Evolutionary conservation across 2,329 filamentous ascomycete species (phyloP).

Genomic region (Cercospora sp.): DNA sequence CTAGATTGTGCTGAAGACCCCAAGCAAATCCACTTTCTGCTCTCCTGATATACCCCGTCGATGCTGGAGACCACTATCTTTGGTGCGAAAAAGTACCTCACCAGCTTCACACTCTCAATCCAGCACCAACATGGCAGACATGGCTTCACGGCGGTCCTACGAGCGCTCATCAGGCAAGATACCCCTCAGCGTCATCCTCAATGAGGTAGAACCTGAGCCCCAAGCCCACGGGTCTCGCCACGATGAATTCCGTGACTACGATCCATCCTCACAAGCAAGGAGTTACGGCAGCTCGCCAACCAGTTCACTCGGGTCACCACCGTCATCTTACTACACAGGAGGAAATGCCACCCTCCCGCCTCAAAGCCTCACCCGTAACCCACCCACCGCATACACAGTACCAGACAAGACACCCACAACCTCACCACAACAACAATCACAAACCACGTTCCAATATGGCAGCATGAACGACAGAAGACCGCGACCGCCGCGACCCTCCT

Average conservation of each 20-base stretch:
- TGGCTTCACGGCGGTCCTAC: constrained; percentile 9
- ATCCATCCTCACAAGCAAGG: constrained; percentile 8
- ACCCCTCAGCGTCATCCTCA: constrained; percentile 18
- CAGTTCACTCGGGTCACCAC: constrained; percentile 12
- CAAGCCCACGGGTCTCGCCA: background rate
- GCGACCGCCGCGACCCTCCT: constrained; percentile 34
- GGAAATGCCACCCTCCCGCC: background rate
- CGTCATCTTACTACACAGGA: constrained; percentile 5
- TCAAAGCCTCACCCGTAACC: background rate
- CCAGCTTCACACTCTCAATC: background rate
- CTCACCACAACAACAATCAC: background rate
- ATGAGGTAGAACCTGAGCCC: constrained; percentile 7
- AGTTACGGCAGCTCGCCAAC: constrained; percentile 10
- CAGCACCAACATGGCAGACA: constrained; percentile 3
- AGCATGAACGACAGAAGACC: constrained; percentile 23
- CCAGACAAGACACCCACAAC: constrained; percentile 1
- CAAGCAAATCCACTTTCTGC: background rate
- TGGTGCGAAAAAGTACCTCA: background rate
- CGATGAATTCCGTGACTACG: background rate
- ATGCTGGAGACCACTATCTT: background rate
- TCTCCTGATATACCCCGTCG: background rate
- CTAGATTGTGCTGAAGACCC: background rate
- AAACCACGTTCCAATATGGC: background rate
- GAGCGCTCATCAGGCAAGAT: constrained; percentile 19
- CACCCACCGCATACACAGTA: background rate